These are phyloP conservation scores for Breynia disticha DNA, from an alignment of 441 rosid genomes.

Conservation along the genomic window DNA sequence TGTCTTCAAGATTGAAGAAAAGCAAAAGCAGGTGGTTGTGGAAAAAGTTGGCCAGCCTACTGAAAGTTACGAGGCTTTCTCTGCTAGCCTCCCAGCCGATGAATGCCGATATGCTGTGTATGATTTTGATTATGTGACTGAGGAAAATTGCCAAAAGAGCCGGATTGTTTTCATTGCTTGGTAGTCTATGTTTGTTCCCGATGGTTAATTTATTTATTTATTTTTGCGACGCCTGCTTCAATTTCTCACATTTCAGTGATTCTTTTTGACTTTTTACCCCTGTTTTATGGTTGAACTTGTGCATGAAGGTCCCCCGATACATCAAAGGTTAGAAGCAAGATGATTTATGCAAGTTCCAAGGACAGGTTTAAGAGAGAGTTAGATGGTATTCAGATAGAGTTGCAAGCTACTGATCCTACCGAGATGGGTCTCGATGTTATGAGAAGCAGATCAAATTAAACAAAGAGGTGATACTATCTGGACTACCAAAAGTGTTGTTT, in stretches of 20 bases:
- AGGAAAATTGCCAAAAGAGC: conserved; percentile 51
- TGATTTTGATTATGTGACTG: conserved; percentile 50
- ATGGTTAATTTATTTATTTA: neutral
- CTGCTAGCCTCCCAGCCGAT: conserved; percentile 43
- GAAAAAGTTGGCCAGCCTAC: conserved; percentile 51
- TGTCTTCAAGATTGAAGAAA: conserved; percentile 46
- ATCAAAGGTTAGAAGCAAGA: conserved; percentile 56
- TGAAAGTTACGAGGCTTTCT: conserved; percentile 39
- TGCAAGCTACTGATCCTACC: conserved; percentile 66
- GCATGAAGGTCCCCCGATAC: conserved; percentile 47
- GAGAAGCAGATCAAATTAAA: conserved; percentile 43
- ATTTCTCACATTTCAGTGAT: neutral
- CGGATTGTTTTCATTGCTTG: conserved; percentile 53
- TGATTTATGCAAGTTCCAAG: conserved; percentile 66
- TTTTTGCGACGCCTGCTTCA: neutral
- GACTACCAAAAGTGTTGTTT: conserved; percentile 24
- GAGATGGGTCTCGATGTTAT: conserved; percentile 67
- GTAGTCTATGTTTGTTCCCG: conserved; percentile 17
- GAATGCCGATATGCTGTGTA: conserved; percentile 61
- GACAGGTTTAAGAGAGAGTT: conserved; percentile 58
- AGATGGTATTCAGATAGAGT: conserved; percentile 59
- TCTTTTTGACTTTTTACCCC: neutral
- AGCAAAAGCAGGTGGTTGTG: conserved; percentile 52
- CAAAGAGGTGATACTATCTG: conserved; percentile 16
- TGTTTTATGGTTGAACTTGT: neutral